These are phyloP conservation scores for Globisporangium echinulatum DNA, from an alignment of 352 stramenopile species.

Conservation along the genomic window DNA sequence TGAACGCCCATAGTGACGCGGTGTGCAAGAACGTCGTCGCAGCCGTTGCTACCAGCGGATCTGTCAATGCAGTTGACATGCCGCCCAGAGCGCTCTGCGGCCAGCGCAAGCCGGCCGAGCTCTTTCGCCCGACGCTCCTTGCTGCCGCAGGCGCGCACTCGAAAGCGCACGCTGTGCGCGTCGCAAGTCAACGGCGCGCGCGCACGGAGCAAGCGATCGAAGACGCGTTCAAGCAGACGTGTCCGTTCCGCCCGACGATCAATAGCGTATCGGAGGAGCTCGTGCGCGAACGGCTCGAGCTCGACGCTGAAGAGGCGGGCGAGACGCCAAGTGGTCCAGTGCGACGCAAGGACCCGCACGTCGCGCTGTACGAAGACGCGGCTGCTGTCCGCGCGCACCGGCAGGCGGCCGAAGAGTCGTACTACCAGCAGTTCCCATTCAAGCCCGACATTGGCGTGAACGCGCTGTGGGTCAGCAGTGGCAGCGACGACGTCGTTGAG, in stretches of 20 bases:
- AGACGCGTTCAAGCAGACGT: constrained; percentile 57
- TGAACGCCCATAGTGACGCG: constrained; percentile 50
- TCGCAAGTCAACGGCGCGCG: constrained; percentile 33
- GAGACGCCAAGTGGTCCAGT: constrained; percentile 18
- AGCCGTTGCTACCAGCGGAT: neutral
- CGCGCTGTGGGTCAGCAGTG: constrained; percentile 38
- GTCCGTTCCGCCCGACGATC: constrained; percentile 68
- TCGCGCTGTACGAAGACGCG: constrained; percentile 68
- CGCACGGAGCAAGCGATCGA: constrained; percentile 51
- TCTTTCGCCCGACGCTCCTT: constrained; percentile 70
- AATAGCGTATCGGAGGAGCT: constrained; percentile 69
- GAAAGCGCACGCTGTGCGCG: constrained; percentile 33
- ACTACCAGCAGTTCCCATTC: constrained; percentile 64
- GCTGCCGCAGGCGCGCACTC: constrained; percentile 28
- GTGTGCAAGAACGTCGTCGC: constrained; percentile 53
- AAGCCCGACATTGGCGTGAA: constrained; percentile 79
- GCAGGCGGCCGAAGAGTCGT: constrained; percentile 43
- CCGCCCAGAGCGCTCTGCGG: constrained; percentile 27
- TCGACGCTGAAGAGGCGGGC: constrained; percentile 18
- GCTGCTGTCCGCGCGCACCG: constrained; percentile 35
- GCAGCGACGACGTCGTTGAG: constrained; percentile 52
- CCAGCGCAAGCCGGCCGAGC: constrained; percentile 40
- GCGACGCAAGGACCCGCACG: constrained; percentile 40
- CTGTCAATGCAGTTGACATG: neutral
- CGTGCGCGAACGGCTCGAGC: constrained; percentile 58